Evolutionary conservation across 2,329 filamentous ascomycete species (phyloP).

Genomic region (Aquanectria penicillioides): DNA sequence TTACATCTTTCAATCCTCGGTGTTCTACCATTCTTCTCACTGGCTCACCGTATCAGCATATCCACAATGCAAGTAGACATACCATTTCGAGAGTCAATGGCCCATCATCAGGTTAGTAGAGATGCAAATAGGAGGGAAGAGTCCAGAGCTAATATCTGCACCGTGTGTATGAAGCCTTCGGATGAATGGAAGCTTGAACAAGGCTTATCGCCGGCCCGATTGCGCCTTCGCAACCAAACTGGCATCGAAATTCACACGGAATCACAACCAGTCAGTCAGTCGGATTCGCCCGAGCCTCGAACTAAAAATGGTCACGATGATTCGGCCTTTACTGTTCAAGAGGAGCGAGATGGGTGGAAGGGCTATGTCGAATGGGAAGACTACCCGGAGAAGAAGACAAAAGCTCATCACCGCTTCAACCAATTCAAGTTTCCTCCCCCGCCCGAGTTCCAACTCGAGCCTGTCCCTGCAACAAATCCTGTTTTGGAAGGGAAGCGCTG

Average conservation of each 20-base stretch:
- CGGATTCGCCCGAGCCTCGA: not conserved
- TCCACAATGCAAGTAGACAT: not conserved
- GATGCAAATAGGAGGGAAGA: not conserved
- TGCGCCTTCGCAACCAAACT: not conserved
- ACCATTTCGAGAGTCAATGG: not conserved
- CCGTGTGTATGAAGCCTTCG: conserved; percentile 31
- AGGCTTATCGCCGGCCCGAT: conserved; percentile 45
- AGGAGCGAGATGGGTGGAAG: conserved; percentile 48
- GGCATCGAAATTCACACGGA: not conserved
- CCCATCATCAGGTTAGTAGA: not conserved
- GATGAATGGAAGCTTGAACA: conserved; percentile 67
- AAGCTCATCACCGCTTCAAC: conserved; percentile 62
- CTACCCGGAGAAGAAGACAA: conserved; percentile 73
- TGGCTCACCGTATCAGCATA: no score
- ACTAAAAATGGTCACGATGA: not conserved
- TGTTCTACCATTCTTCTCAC: no score
- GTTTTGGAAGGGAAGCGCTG: conserved; percentile 65
- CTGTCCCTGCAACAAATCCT: conserved; percentile 66
- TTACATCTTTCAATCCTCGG: no score
- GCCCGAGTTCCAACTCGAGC: conserved; percentile 66
- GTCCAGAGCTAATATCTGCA: not conserved
- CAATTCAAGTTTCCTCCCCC: conserved; percentile 43
- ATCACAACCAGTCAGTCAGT: not conserved
- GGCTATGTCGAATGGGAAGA: conserved; percentile 72
- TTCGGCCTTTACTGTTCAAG: conserved; percentile 38